Percentiles rank a stretch among this genome's conserved stretches.
phyloP scores from a whole-genome alignment of 2,329 filamentous ascomycete species.

The Bipolaris oryzae region DNA sequence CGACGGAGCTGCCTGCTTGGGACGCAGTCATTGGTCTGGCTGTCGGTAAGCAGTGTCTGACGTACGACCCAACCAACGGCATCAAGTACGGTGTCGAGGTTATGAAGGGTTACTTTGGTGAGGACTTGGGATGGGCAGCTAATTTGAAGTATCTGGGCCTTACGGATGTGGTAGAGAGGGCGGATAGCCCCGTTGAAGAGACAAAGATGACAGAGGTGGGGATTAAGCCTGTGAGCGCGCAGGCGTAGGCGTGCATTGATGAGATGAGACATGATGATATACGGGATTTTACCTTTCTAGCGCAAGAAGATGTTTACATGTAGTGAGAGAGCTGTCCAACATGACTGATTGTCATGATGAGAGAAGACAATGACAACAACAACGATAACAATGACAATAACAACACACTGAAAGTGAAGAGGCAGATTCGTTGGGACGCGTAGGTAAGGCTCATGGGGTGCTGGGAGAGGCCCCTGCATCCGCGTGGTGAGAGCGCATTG shows the following conservation, averaged over 20 bases:
- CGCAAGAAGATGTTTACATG: too few relatives aligned
- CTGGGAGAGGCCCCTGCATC: not conserved
- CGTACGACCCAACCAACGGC: slow-evolving; percentile 64
- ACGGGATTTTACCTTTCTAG: too few relatives aligned
- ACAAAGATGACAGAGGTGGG: slow-evolving; percentile 38
- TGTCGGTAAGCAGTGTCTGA: slow-evolving; percentile 71
- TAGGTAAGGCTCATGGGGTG: not conserved
- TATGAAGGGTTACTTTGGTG: slow-evolving; percentile 67
- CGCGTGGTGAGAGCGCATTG: not conserved
- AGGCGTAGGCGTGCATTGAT: slow-evolving; percentile 18
- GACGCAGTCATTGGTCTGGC: slow-evolving; percentile 70
- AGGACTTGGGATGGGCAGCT: slow-evolving; percentile 64
- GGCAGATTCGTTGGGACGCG: slow-evolving; percentile 5
- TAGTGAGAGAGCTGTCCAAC: too few relatives aligned
- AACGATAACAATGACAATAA: not conserved
- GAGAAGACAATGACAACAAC: too few relatives aligned
- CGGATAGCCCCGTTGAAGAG: slow-evolving; percentile 21
- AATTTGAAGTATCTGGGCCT: slow-evolving; percentile 43
- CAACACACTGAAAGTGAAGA: not conserved
- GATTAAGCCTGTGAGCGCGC: slow-evolving; percentile 35
- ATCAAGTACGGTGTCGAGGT: slow-evolving; percentile 67
- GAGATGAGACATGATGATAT: too few relatives aligned
- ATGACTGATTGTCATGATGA: too few relatives aligned
- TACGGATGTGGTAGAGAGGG: slow-evolving; percentile 42
- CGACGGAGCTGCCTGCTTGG: slow-evolving; percentile 39